Evolutionary conservation across 306 rosid species (phyloP).

Genomic region (Fragaria ananassa): DNA sequence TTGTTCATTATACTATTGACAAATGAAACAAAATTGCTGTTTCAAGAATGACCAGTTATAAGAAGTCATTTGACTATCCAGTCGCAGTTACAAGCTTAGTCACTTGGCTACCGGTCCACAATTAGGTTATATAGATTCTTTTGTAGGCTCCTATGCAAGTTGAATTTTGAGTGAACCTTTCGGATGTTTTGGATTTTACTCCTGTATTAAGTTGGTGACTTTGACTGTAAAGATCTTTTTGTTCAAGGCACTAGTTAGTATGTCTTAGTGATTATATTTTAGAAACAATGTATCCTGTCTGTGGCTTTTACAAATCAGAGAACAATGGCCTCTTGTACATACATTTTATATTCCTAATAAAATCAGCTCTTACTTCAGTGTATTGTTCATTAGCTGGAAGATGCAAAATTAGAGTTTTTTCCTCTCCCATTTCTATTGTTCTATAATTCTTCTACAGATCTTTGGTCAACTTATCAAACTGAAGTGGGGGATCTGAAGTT

Average conservation of each 20-base stretch:
- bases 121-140: conserved; percentile 95
- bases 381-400: conserved; percentile 4
- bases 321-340: conserved; percentile 85
- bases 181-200: conserved; percentile 73
- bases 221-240: conserved; percentile 91
- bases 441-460: conserved; percentile 32
- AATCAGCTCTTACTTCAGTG: conserved; percentile 54
- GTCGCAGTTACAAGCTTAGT: conserved; percentile 35
- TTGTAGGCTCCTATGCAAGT: conserved; percentile 79
- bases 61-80: conserved; percentile 59
- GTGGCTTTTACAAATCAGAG: conserved; percentile 77
- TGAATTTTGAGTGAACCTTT: conserved; percentile 76
- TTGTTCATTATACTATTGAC: conserved; percentile 92
- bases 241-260: conserved; percentile 81
- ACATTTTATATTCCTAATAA: conserved; percentile 84
- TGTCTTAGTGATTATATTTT: conserved; percentile 71
- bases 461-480: conserved; percentile 24
- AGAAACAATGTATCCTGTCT: conserved; percentile 78
- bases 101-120: conserved; percentile 45
- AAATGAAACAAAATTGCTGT: conserved; percentile 66
- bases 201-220: conserved; percentile 60
- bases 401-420: conserved; percentile 10
- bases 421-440: conserved; percentile 19
- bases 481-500: conserved; percentile 28
- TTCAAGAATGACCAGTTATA: conserved; percentile 73